Conservation (phyloP, 306 rosid genomes). For the Quercus wislizeni region DNA sequence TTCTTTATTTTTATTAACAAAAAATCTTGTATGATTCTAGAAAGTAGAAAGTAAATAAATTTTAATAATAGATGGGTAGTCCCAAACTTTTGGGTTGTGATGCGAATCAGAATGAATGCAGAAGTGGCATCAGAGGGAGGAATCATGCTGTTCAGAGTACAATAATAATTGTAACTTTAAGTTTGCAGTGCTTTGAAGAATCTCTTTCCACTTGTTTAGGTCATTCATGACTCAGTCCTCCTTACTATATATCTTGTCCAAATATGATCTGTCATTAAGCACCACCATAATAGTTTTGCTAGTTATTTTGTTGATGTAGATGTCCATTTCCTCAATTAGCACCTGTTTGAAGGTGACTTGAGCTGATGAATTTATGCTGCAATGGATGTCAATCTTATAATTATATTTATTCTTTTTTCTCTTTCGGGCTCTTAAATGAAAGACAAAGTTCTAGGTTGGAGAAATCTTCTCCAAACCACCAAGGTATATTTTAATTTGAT, state of each 20-base stretch:
- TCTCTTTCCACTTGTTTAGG: conserved; percentile 35
- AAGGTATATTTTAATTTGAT: too few species aligned
- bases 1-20: too few species aligned
- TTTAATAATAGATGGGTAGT: conserved; percentile 1
- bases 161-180: conserved; percentile 16
- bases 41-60: neutral
- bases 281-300: conserved; percentile 19
- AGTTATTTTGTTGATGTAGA: neutral
- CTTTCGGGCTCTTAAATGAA: too few species aligned
- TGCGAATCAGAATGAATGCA: conserved; percentile 24
- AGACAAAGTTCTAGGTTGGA: too few species aligned
- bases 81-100: conserved; percentile 10
- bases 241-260: conserved; percentile 14
- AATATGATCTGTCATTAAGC: conserved; percentile 33
- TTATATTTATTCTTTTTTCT: neutral
- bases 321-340: too few species aligned
- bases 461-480: too few species aligned
- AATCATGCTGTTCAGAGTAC: conserved; percentile 27
- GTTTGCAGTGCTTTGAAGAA: conserved; percentile 46
- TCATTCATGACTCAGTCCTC: conserved; percentile 10
- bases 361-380: neutral
- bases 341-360: neutral
- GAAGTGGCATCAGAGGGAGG: conserved; percentile 26
- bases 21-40: too few species aligned
- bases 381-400: neutral